Conservation (phyloP, 139 green algal genomes). For the Monoraphidium neglectum region DNA sequence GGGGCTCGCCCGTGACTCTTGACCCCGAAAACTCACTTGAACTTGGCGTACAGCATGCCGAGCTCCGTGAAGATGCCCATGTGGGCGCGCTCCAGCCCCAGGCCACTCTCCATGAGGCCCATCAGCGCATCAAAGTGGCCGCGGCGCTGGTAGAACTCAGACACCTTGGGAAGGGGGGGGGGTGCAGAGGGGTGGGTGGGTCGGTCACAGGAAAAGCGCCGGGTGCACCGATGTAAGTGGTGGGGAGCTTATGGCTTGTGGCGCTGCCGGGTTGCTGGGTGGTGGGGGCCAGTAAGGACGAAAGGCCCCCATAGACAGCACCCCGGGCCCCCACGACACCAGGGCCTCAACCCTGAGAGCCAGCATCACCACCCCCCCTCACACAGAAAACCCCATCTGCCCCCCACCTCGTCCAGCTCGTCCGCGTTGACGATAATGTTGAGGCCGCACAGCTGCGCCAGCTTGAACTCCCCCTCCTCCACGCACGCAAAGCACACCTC, state of each 20-base stretch:
- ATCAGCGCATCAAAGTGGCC: constrained; percentile 96
- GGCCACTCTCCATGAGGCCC: constrained; percentile 92
- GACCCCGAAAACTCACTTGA: constrained; percentile 48
- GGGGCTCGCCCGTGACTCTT: too few relatives aligned
- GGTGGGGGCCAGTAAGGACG: too few relatives aligned
- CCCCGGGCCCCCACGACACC: too few relatives aligned
- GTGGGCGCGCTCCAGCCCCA: constrained; percentile 97
- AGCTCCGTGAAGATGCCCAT: constrained; percentile 99
- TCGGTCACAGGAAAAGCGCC: too few relatives aligned
- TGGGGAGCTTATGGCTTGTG: too few relatives aligned
- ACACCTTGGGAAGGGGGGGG: constrained; percentile 44
- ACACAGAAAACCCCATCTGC: neutral
- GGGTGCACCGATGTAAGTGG: too few relatives aligned
- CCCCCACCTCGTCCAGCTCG: constrained; percentile 92
- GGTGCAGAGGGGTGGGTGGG: neutral
- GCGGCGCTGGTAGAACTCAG: constrained; percentile 92
- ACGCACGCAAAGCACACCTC: constrained; percentile 98
- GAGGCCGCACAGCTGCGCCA: constrained; percentile 97
- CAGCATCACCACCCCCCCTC: neutral
- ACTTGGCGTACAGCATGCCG: constrained; percentile 89
- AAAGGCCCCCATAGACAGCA: too few relatives aligned
- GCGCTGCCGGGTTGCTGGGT: too few relatives aligned
- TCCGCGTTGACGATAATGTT: constrained; percentile 99
- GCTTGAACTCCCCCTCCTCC: constrained; percentile 93
- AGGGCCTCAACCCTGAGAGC: too few relatives aligned